Conservation (phyloP, 352 stramenopile species). For the Globisporangium perplexum region DNA sequence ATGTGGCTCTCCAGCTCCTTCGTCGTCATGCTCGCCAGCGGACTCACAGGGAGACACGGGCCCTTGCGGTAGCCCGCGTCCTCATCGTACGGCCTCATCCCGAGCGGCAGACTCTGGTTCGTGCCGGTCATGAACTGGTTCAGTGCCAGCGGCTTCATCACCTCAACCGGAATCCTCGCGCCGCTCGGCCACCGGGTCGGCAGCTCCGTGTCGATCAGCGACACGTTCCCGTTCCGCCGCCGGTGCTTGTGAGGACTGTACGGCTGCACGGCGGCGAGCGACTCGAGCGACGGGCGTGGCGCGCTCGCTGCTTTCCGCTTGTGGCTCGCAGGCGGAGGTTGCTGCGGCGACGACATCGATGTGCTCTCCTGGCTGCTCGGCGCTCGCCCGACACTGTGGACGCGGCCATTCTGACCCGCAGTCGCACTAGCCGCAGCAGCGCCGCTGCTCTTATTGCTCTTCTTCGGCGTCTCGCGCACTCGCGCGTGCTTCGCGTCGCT, state of each 20-base stretch:
- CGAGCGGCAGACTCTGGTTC: slow-evolving; percentile 54
- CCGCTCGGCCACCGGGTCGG: neutral
- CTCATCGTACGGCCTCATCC: slow-evolving; percentile 16
- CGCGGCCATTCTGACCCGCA: neutral
- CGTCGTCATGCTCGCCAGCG: slow-evolving; percentile 53
- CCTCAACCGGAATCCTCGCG: slow-evolving; percentile 1
- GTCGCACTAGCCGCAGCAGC: neutral
- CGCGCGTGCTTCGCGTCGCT: slow-evolving; percentile 1
- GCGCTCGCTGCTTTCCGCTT: slow-evolving; percentile 10
- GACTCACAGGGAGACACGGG: slow-evolving; percentile 27
- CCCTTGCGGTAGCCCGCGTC: slow-evolving; percentile 7
- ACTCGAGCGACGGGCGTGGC: neutral
- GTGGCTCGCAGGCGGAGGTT: slow-evolving; percentile 1
- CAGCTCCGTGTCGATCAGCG: slow-evolving; percentile 9
- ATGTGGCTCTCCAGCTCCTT: slow-evolving; percentile 60
- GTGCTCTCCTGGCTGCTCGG: neutral
- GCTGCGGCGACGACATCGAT: neutral
- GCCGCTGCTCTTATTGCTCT: neutral
- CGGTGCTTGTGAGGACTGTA: slow-evolving; percentile 38
- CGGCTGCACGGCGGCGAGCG: slow-evolving; percentile 4
- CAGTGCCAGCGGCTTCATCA: slow-evolving; percentile 18
- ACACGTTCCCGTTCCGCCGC: slow-evolving; percentile 23
- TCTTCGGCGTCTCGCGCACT: neutral
- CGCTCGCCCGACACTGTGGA: neutral
- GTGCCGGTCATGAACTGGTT: slow-evolving; percentile 16